phyloP scores from a whole-genome alignment of 2,329 filamentous ascomycete genomes.

The Fusarium sp. region DNA sequence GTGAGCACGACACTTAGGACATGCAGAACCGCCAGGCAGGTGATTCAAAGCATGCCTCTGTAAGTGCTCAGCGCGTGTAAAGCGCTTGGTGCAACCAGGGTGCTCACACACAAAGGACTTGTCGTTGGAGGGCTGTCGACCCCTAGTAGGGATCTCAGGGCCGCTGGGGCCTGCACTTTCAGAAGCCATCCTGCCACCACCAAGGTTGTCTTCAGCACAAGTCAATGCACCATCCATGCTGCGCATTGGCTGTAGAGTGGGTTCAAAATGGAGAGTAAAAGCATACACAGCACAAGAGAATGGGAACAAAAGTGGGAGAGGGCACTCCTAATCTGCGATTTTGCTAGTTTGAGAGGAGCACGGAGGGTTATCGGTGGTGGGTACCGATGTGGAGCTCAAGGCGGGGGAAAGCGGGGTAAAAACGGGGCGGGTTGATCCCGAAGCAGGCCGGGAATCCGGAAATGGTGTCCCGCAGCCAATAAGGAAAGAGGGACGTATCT shows the following conservation, averaged over 20 bases:
- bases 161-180: not conserved
- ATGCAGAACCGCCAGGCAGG: slow-evolving; percentile 64
- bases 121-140: slow-evolving; percentile 11
- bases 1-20: slow-evolving; percentile 68
- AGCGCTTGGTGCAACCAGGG: slow-evolving; percentile 62
- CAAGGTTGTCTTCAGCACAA: not conserved
- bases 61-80: slow-evolving; percentile 68
- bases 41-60: slow-evolving; percentile 70
- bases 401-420: not conserved
- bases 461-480: not conserved
- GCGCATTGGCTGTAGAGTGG: not conserved
- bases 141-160: not conserved
- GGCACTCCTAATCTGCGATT: not conserved
- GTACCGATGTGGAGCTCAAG: not conserved
- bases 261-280: not conserved
- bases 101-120: slow-evolving; percentile 52
- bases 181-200: not conserved
- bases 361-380: not conserved
- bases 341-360: not conserved
- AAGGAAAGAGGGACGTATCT: not conserved
- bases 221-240: not conserved
- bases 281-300: not conserved
- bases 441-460: not conserved
- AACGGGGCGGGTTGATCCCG: not conserved
- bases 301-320: slow-evolving; percentile 4